Evolutionary conservation across 2,329 filamentous ascomycete genomes (phyloP), one percentile per base, ranked within the genome.

Genomic region (Neonectria neomacrospora): DNA sequence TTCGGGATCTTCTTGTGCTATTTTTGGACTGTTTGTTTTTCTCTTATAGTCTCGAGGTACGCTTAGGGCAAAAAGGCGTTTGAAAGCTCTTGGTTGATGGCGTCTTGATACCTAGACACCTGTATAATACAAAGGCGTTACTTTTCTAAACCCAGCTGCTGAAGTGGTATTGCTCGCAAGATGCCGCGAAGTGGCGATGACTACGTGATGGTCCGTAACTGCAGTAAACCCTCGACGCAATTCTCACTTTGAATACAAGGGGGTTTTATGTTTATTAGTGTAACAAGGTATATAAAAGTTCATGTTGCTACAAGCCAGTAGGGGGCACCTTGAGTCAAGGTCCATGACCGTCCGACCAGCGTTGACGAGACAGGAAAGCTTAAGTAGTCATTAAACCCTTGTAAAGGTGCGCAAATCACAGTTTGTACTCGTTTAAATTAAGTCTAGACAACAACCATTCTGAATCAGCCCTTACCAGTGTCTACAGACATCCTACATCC

Each of bases 91-190:
- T 50, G 16, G 63, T 53, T 53, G 50, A 64, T 34, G 59, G 55
- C 18, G 53, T 52, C 69, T 63, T 59, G 50, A 59, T 59, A 60
- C 54, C 56, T 61, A 68, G 67, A 66, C 50, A 37, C 47, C 12
- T 55, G 55, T 58, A 59, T 45, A 56, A 66, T 54, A 56, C 30
- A 57, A 63, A 45, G 54, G 61, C n/a, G 63, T 44, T 32, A 61
- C 11, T 50, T 28, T 42, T 68, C 18, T 58, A 41, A 54, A 23
- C 16, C 18, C 16, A 51, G 39, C 51, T 22, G 28, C n/a, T 47
- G 48, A 26, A 4, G 14, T 6, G 1, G 16, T 16, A 3, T 41
- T 41, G 9, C 37, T 41, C 10, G 8, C 3, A 37, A 18, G 5
- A 12, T 6, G 28, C 39, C 39, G 30, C 30, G 22, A 47, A 59